Evolutionary conservation across 352 stramenopile species (phyloP), one percentile per base, ranked within the genome.

Genomic region (Pythium folliculosum): DNA sequence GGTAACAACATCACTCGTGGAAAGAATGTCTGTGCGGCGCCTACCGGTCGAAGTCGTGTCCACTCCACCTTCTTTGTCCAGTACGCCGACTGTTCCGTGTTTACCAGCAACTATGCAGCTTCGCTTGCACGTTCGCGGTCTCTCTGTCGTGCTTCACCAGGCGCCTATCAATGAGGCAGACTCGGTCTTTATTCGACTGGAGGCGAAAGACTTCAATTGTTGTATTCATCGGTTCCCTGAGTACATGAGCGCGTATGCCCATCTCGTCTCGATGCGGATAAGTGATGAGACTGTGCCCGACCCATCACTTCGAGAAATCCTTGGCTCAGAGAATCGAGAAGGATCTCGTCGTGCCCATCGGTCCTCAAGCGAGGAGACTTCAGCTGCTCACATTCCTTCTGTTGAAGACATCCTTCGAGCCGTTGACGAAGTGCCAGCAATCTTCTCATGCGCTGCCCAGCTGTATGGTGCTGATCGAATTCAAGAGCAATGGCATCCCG

Each of bases 401-500:
- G 65, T 90, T 5, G 76, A 80, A 38, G 84, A 92, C 38, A 81
- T 89, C 23, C 64, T 92, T 14, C 59, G 77, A 10, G 63, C 75
- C 22, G 64, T 92, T 19, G 71, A 94, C 35, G 51, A 65, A 40
- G 76, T 90, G 3, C 80, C 80, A 27, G 86, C 86, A 1, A 84
- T 95, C 4, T 91, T 95, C 65, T 88, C 88, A 5, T 90, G 82
- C 51, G 80, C 79, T n/a, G 81, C 76, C 0, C 82, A 94, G 44
- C 82, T 89, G 35, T 95, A 90, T 50, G 88, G 88, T 8, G 82
- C 82, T 0, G 77, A 94, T 69, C 69, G 71, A 7, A 94, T 95
- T 19, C 86, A 95, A 59, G 80, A 94, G 69, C 30, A 60, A 8
- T 95, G 88, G 88, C 88, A 95, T 57, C 88, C 88, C 59, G 88